Conservation (phyloP, 805 yeast genomes). For the Hanseniaspora meyeri region DNA sequence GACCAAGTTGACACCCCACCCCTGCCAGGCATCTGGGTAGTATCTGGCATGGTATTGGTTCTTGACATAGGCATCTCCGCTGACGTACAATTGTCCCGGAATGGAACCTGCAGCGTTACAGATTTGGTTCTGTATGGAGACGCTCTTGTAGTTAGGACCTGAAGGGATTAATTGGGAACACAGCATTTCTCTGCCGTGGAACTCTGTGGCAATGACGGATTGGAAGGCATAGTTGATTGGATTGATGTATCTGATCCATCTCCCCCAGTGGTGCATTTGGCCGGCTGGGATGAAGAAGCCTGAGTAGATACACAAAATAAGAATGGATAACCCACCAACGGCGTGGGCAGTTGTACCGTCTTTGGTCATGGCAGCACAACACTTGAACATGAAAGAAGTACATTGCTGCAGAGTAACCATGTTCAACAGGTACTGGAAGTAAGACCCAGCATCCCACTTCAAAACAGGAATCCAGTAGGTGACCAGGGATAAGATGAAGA, state of each 20-base stretch:
- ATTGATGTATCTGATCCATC: conserved; percentile 42
- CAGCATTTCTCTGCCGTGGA: conserved; percentile 39
- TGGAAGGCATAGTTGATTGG: conserved; percentile 42
- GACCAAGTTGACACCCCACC: conserved; percentile 45
- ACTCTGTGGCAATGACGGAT: conserved; percentile 44
- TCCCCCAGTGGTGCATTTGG: conserved; percentile 49
- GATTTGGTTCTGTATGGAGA: conserved; percentile 31
- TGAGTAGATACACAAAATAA: conserved; percentile 47
- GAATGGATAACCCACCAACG: conserved; percentile 40
- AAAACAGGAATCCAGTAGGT: conserved; percentile 43
- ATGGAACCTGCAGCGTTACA: conserved; percentile 45
- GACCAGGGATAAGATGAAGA: conserved; percentile 35
- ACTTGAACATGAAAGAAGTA: conserved; percentile 42
- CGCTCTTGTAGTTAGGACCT: conserved; percentile 41
- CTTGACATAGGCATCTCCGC: conserved; percentile 39
- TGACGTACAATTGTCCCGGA: conserved; percentile 28
- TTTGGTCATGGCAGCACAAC: conserved; percentile 40
- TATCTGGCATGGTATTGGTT: conserved; percentile 31
- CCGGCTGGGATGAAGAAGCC: conserved; percentile 38
- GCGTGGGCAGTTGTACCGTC: conserved; percentile 48
- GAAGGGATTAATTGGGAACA: conserved; percentile 43
- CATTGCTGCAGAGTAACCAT: conserved; percentile 37
- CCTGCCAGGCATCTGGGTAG: conserved; percentile 43
- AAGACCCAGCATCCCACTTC: conserved; percentile 42
- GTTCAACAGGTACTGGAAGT: conserved; percentile 38